phyloP scores from a whole-genome alignment of 441 rosid genomes.

The Populus hybrid region DNA sequence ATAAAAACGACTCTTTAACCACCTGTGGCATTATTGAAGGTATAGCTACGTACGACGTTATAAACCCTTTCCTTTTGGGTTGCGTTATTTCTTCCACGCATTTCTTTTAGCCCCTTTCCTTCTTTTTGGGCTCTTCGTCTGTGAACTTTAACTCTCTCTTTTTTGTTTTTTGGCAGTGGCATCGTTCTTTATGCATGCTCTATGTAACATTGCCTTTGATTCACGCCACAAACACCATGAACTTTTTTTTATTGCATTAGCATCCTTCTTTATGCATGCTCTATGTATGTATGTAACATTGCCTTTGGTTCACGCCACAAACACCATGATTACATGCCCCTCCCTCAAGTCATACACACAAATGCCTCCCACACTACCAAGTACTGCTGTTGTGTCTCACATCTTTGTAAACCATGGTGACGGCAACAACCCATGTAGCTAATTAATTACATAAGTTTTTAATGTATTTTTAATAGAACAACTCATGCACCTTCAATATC shows the following conservation, averaged over 20 bases:
- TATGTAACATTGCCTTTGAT: slow-evolving; percentile 8
- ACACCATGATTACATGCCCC: slow-evolving; percentile 32
- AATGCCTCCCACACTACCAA: slow-evolving; percentile 11
- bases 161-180: not conserved
- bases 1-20: not conserved
- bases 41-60: not conserved
- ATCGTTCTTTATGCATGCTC: slow-evolving; percentile 9
- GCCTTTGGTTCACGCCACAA: slow-evolving; percentile 31
- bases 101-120: not conserved
- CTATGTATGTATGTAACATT: not conserved
- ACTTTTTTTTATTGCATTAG: not conserved
- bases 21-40: not conserved
- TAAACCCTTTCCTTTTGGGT: not conserved
- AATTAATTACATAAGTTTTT: too few relatives aligned
- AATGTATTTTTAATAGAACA: too few relatives aligned
- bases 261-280: slow-evolving; percentile 9
- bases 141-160: too few relatives aligned
- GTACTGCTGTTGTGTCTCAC: too few relatives aligned
- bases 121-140: not conserved
- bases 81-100: slow-evolving; percentile 7
- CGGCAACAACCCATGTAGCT: not conserved
- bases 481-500: too few relatives aligned
- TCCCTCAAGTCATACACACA: slow-evolving; percentile 26
- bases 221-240: slow-evolving; percentile 35
- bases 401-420: too few relatives aligned